Conservation (phyloP, 2,329 filamentous ascomycete species). For the Aspergillus sojae region DNA sequence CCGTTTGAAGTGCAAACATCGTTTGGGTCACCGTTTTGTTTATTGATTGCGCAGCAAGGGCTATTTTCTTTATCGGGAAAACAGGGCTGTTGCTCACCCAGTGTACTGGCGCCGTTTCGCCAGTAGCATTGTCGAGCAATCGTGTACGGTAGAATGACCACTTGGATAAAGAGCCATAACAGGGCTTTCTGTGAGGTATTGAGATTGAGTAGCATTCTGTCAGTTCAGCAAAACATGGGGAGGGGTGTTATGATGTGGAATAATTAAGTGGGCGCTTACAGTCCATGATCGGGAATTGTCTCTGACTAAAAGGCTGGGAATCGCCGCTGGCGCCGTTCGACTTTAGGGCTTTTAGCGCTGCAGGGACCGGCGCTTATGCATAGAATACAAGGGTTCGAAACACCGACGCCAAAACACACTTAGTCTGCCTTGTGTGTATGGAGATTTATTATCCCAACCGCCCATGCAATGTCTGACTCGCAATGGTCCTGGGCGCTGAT, state of each 20-base stretch:
- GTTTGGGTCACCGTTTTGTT: neutral
- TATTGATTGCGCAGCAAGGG: neutral
- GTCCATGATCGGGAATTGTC: neutral
- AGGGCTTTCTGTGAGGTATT: neutral
- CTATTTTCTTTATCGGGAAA: neutral
- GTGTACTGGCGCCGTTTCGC: neutral
- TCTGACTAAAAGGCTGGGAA: neutral
- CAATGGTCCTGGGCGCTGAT: too few species aligned
- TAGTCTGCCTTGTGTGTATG: neutral
- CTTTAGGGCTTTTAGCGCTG: neutral
- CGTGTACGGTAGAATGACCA: neutral
- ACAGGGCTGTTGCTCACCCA: conserved; percentile 1
- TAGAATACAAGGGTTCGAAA: neutral
- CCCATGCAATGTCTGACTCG: too few species aligned
- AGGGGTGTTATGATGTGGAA: neutral
- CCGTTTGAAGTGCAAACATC: neutral
- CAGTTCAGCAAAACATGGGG: neutral
- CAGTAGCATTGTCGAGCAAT: neutral
- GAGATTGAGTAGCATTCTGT: neutral
- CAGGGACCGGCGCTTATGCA: neutral
- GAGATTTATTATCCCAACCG: neutral
- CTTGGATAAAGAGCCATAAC: neutral
- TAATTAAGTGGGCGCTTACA: neutral
- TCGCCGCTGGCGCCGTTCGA: neutral
- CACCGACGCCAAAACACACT: neutral